Evolutionary conservation across 441 rosid species (phyloP), one percentile per base, ranked within the genome.

Genomic region (Corymbia citriodora): DNA sequence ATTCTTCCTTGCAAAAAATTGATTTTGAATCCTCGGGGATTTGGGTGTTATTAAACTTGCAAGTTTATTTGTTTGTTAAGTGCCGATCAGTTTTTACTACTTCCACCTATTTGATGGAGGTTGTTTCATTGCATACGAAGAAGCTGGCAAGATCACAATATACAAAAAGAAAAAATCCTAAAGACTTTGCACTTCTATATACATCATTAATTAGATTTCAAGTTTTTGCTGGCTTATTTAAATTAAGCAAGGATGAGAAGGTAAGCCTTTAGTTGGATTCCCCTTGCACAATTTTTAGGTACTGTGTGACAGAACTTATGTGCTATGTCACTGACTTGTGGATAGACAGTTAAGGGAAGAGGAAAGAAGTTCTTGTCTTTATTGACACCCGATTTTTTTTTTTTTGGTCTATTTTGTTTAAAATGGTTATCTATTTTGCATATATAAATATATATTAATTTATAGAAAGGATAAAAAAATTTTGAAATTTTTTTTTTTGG

Each of bases 271-370:
- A 95, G 97, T 97, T 92, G 98, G 91, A 92, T 97, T 98, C 94
- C 98, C 97, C 91, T 96, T 96, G 16, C 97, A 99, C 91, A 96
- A 98, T 93, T 97, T 98, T 94, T 95, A 98, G 99, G 99, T 98
- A 93, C 88, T 93, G 90, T 88, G 57, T 55, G 57, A 72, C 48
- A 54, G 89, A 48, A 89, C 88, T 74, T 85, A 85, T 91, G 50
- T n/a, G 55, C 17, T n/a, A 52, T 70, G 55, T 55, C 93, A 57
- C 85, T 79, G 65, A 88, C 81, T 59, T 72, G 88, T 89, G 87
- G 92, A 55, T 86, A 89, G 88, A 19, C 50, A 79, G 72, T n/a
- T 70, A 29, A 48, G 54, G 53, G 65, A 91, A 89, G 88, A 88
- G 89, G 91, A 87, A 85, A 21, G 83, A 68, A 55, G 74, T 88